These are phyloP conservation scores for Diaporthe citrichinensis DNA, from an alignment of 2,329 filamentous ascomycete genomes.

Conservation along the genomic window DNA sequence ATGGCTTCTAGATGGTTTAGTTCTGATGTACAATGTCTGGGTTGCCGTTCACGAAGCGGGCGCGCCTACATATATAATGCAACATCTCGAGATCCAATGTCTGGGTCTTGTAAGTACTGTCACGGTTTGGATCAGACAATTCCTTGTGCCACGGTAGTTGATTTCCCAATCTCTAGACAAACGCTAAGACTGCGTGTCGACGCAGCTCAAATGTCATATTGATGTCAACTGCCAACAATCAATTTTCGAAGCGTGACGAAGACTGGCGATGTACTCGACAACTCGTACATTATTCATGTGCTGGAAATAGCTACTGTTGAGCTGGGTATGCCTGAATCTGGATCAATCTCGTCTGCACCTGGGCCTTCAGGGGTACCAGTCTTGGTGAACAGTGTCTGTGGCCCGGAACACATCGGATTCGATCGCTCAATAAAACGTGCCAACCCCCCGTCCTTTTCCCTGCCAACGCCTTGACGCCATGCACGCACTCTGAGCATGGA, in stretches of 20 bases:
- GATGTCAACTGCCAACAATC: background rate
- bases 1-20: background rate
- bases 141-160: background rate
- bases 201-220: background rate
- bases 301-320: background rate
- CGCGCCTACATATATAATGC: background rate
- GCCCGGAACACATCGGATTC: background rate
- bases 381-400: background rate
- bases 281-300: background rate
- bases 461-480: constrained; percentile 37
- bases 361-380: background rate
- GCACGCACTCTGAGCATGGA: background rate
- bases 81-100: background rate
- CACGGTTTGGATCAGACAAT: background rate
- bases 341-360: background rate
- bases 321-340: background rate
- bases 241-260: background rate
- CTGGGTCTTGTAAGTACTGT: background rate
- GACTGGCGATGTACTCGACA: background rate
- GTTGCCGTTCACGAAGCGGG: background rate
- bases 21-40: background rate
- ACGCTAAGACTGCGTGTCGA: background rate
- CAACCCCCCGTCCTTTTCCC: background rate
- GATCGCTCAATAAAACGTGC: background rate
- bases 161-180: background rate